Percentiles rank a stretch among this genome's conserved stretches.
phyloP scores from a whole-genome alignment of 345 rosid species.

The Durio zibethinus region DNA sequence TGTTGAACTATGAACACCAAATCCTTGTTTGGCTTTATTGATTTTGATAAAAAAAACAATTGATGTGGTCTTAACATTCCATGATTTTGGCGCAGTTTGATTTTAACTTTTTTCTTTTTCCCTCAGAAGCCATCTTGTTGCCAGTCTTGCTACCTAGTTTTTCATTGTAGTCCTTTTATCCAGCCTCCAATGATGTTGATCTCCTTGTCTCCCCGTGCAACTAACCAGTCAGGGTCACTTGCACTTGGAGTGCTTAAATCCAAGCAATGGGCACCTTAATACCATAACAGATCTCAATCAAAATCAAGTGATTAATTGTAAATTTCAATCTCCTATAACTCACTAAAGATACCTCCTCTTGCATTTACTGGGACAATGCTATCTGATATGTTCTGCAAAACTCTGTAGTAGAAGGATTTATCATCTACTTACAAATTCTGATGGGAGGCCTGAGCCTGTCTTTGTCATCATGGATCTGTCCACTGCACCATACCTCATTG shows the following conservation, averaged over 20 bases:
- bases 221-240: constrained; percentile 35
- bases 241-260: constrained; percentile 15
- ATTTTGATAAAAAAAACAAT: too few species aligned
- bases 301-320: not conserved
- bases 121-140: not conserved
- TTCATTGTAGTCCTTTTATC: constrained; percentile 23
- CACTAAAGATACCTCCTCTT: not conserved
- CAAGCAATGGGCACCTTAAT: constrained; percentile 39
- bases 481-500: not conserved
- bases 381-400: constrained; percentile 37
- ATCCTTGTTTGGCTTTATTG: too few species aligned
- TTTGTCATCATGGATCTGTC: not conserved
- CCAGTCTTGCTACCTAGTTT: not conserved
- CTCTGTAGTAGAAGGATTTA: constrained; percentile 13
- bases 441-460: not conserved
- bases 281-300: not conserved
- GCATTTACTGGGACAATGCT: constrained; percentile 19
- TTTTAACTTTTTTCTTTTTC: not conserved
- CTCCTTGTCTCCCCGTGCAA: constrained; percentile 27
- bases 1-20: too few species aligned
- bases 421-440: too few species aligned
- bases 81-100: not conserved
- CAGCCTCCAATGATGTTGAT: constrained; percentile 33
- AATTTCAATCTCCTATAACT: not conserved
- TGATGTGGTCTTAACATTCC: not conserved